Evolutionary conservation across 352 stramenopile species (phyloP).

Genomic region (Phytopythium chamaehyphon): DNA sequence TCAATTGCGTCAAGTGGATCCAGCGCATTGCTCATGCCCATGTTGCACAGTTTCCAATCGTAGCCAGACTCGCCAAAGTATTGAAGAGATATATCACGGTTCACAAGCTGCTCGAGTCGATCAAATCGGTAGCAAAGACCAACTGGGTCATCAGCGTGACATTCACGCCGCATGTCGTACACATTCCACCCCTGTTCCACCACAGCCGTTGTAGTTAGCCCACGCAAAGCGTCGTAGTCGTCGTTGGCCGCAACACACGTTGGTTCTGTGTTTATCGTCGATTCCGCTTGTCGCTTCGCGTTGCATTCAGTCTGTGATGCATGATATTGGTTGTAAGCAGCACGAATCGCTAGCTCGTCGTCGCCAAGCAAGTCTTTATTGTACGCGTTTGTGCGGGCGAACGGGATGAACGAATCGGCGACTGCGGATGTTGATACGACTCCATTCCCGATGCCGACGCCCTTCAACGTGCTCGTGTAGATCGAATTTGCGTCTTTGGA

Average conservation of each 20-base stretch:
- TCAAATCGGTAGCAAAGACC: conserved; percentile 65
- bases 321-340: conserved; percentile 14
- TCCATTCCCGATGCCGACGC: conserved; percentile 83
- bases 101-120: conserved; percentile 55
- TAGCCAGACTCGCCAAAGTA: conserved; percentile 39
- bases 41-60: conserved; percentile 50
- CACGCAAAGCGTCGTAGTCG: conserved; percentile 12
- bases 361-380: conserved; percentile 30
- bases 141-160: conserved; percentile 41
- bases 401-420: conserved; percentile 47
- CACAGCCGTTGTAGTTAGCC: conserved; percentile 10
- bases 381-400: conserved; percentile 40
- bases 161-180: conserved; percentile 64
- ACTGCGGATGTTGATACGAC: conserved; percentile 53
- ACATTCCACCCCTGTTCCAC: conserved; percentile 35
- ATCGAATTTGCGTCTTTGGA: conserved; percentile 16
- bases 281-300: background rate
- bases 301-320: conserved; percentile 13
- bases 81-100: conserved; percentile 23
- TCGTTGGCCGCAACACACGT: conserved; percentile 21
- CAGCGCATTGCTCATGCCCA: conserved; percentile 12
- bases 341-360: conserved; percentile 8
- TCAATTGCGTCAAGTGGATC: conserved; percentile 35
- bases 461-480: conserved; percentile 50
- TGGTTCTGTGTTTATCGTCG: background rate